A percentile compares a stretch with the other conserved stretches of the same genome.
Conservation (phyloP, 257 asterid genomes). For the Ligustrum vulgare region DNA sequence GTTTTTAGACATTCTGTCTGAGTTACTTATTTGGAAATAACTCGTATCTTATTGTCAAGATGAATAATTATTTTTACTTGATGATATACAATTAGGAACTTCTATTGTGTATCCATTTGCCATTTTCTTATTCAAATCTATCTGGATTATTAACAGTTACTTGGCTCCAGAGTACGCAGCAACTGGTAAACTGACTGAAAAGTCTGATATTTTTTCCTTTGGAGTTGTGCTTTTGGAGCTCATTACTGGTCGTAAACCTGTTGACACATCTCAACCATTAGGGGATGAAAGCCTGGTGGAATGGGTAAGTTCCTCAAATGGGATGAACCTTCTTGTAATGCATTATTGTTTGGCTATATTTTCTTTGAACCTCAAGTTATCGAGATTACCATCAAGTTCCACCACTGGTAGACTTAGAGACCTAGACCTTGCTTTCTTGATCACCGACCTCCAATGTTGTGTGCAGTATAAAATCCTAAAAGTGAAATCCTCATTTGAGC, state of each 20-base stretch:
- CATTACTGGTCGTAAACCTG: slow-evolving; percentile 83
- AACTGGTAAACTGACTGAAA: slow-evolving; percentile 80
- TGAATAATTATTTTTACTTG: too few species aligned
- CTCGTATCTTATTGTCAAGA: slow-evolving; percentile 1
- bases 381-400: background rate
- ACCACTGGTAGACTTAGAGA: background rate
- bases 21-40: slow-evolving; percentile 7
- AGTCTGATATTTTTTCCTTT: slow-evolving; percentile 78
- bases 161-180: slow-evolving; percentile 93
- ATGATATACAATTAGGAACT: too few species aligned
- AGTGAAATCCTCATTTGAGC: too few species aligned
- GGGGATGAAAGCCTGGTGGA: slow-evolving; percentile 91
- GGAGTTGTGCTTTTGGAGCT: slow-evolving; percentile 91
- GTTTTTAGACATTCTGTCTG: too few species aligned
- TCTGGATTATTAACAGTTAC: slow-evolving; percentile 54
- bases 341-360: slow-evolving; percentile 18
- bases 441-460: too few species aligned
- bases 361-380: background rate
- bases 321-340: background rate
- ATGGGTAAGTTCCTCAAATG: slow-evolving; percentile 53
- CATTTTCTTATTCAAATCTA: slow-evolving; percentile 6
- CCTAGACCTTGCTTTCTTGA: too few species aligned
- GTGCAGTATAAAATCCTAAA: too few species aligned
- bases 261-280: slow-evolving; percentile 75
- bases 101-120: background rate